Evolutionary conservation across 306 rosid species (phyloP).

Genomic region (Malus fusca): DNA sequence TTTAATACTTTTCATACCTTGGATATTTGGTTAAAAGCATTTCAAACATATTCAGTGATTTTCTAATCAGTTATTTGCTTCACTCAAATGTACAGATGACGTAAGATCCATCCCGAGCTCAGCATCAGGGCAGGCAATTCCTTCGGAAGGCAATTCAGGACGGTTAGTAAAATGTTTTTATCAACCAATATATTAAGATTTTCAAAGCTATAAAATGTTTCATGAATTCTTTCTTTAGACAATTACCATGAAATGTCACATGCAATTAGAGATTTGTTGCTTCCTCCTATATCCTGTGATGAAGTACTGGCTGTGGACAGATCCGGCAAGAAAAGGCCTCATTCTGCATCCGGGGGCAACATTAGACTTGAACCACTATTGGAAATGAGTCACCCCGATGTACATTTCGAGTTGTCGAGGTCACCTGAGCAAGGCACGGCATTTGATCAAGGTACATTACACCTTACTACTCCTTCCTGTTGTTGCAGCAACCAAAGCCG

Average conservation of each 20-base stretch:
- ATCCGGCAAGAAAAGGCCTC: slow-evolving; percentile 37
- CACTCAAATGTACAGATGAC: slow-evolving; percentile 19
- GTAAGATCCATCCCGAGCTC: slow-evolving; percentile 40
- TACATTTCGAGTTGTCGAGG: slow-evolving; percentile 40
- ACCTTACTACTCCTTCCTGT: not conserved
- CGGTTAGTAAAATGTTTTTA: slow-evolving; percentile 31
- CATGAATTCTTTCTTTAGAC: not conserved
- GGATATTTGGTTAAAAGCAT: not conserved
- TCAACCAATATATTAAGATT: slow-evolving; percentile 2
- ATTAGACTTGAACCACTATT: slow-evolving; percentile 57
- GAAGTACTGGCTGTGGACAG: slow-evolving; percentile 27
- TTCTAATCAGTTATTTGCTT: not conserved
- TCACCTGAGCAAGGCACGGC: slow-evolving; percentile 37
- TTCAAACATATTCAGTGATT: slow-evolving; percentile 5
- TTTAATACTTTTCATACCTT: not conserved
- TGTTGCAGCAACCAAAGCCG: not conserved
- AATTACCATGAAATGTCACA: slow-evolving; percentile 11
- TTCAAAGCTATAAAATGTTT: not conserved
- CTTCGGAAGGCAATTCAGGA: slow-evolving; percentile 36
- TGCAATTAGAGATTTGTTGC: not conserved
- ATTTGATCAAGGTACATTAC: slow-evolving; percentile 57
- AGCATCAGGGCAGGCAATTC: slow-evolving; percentile 47
- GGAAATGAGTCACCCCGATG: slow-evolving; percentile 39
- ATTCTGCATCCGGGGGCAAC: slow-evolving; percentile 53
- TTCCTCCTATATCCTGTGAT: slow-evolving; percentile 2